A percentile compares a stretch with the other conserved stretches of the same genome.
These are phyloP conservation scores for Ceratocystis eucalypticola DNA, from an alignment of 2,329 filamentous ascomycete genomes.

Conservation along the genomic window DNA sequence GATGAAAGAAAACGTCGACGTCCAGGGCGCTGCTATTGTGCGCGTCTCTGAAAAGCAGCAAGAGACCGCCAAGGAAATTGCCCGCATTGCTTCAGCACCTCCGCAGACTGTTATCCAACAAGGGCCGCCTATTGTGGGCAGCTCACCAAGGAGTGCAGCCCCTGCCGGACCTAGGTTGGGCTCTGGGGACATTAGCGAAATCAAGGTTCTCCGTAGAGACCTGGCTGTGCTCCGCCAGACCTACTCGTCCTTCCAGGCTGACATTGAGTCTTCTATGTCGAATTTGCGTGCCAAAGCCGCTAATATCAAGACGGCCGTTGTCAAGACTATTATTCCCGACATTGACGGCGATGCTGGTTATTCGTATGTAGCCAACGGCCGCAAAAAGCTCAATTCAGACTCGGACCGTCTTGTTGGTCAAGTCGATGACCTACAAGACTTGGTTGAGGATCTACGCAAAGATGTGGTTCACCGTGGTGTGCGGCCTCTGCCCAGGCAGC, in stretches of 20 bases:
- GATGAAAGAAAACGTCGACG: slow-evolving; percentile 69
- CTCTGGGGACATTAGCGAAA: slow-evolving; percentile 55
- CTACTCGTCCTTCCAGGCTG: slow-evolving; percentile 78
- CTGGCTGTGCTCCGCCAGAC: slow-evolving; percentile 86
- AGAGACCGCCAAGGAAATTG: slow-evolving; percentile 77
- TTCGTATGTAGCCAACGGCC: slow-evolving; percentile 70
- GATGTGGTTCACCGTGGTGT: slow-evolving; percentile 91
- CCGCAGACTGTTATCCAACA: slow-evolving; percentile 26
- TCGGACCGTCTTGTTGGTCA: slow-evolving; percentile 81
- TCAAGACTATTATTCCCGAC: slow-evolving; percentile 55
- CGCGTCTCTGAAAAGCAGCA: slow-evolving; percentile 82
- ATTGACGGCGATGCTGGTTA: slow-evolving; percentile 69
- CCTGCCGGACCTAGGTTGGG: slow-evolving; percentile 34
- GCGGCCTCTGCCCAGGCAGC: slow-evolving; percentile 74
- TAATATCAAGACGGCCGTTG: slow-evolving; percentile 62
- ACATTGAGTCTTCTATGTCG: slow-evolving; percentile 79
- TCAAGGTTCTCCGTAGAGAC: slow-evolving; percentile 73
- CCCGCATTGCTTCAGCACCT: slow-evolving; percentile 40
- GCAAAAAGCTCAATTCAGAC: slow-evolving; percentile 74
- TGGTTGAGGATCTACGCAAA: slow-evolving; percentile 92
- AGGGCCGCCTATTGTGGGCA: slow-evolving; percentile 27
- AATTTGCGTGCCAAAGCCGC: slow-evolving; percentile 68
- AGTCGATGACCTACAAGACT: slow-evolving; percentile 93
- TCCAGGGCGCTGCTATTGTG: slow-evolving; percentile 70
- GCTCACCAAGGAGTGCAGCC: slow-evolving; percentile 25